Conservation (phyloP, 495 filamentous ascomycete genomes). For the Tuber microsphaerosporum region DNA sequence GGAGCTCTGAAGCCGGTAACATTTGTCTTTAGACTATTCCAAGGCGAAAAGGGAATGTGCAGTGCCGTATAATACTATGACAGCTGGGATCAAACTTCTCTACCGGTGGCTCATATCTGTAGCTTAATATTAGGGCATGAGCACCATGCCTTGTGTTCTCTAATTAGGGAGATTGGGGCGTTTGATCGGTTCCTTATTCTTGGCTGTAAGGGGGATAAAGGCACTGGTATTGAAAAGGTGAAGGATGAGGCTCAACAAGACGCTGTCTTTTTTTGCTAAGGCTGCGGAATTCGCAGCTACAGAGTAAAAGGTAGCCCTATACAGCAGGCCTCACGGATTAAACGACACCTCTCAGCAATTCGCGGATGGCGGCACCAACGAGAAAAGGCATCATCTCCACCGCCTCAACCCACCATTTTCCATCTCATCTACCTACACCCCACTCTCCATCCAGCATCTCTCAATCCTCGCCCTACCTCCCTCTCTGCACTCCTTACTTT, state of each 20-base stretch:
- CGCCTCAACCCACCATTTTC: constrained; percentile 28
- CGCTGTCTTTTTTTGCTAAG: not conserved
- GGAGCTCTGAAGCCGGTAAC: too few species aligned
- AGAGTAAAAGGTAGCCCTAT: not conserved
- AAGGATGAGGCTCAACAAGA: not conserved
- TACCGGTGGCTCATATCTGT: too few species aligned
- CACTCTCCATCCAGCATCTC: constrained; percentile 33
- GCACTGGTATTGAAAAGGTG: not conserved
- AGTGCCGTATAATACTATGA: too few species aligned
- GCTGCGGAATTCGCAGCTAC: not conserved
- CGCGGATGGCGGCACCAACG: constrained; percentile 28
- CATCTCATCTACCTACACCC: constrained; percentile 31
- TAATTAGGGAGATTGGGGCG: too few species aligned
- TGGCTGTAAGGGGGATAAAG: not conserved
- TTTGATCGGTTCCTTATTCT: not conserved
- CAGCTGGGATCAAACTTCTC: too few species aligned
- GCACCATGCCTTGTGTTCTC: too few species aligned
- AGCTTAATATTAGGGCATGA: too few species aligned
- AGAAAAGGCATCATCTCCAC: constrained; percentile 32
- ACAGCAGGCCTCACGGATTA: constrained; percentile 9
- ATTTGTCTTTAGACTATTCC: too few species aligned
- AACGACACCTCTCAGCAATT: constrained; percentile 39
- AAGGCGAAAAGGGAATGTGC: too few species aligned
- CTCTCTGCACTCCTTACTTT: constrained; percentile 31
- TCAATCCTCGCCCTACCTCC: constrained; percentile 31